Conservation (phyloP, 2,329 filamentous ascomycete genomes). For the Cyanodermella asteris region DNA sequence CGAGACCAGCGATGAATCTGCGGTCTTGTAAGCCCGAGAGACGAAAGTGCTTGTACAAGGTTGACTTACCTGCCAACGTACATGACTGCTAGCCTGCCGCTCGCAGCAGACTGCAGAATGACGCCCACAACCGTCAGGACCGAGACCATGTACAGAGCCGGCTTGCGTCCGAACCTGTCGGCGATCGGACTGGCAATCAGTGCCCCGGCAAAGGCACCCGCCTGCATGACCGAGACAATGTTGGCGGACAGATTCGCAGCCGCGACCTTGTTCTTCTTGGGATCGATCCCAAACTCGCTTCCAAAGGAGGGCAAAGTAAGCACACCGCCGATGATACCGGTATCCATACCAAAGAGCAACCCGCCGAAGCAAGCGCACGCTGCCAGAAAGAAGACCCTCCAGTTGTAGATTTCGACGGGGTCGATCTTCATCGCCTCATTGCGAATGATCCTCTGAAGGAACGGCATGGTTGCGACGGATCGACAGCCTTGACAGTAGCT, state of each 20-base stretch:
- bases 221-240: constrained; percentile 50
- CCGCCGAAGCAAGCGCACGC: constrained; percentile 40
- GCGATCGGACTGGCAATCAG: constrained; percentile 23
- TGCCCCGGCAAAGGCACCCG: constrained; percentile 43
- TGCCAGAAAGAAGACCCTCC: neutral
- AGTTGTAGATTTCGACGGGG: too few species aligned
- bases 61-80: too few species aligned
- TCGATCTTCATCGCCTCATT: too few species aligned
- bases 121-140: constrained; percentile 37
- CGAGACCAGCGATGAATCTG: constrained; percentile 31
- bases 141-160: constrained; percentile 33
- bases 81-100: constrained; percentile 39
- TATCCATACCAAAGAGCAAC: constrained; percentile 44
- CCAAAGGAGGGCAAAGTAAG: constrained; percentile 37
- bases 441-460: too few species aligned
- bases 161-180: constrained; percentile 31
- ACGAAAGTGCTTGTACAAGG: too few species aligned
- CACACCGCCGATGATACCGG: constrained; percentile 46
- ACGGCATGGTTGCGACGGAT: too few species aligned
- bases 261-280: neutral
- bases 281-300: constrained; percentile 16
- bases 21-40: constrained; percentile 12
- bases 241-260: constrained; percentile 41
- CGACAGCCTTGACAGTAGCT: too few species aligned
- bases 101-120: constrained; percentile 40